Base-by-base conservation (phyloP, 2,329 filamentous ascomycete genomes). In the Fusarium hostae region DNA sequence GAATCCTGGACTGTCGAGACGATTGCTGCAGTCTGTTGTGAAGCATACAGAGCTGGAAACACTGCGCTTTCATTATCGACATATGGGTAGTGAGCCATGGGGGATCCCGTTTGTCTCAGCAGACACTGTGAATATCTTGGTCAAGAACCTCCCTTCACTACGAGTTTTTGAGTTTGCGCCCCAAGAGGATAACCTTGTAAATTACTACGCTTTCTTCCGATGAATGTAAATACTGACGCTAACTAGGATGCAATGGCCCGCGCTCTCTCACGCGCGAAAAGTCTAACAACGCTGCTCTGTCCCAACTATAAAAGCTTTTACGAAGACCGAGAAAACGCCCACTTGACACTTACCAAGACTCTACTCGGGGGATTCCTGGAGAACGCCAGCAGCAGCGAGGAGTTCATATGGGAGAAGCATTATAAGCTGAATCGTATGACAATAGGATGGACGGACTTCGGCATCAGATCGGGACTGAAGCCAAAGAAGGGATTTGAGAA, bases 271-370 rank as follows among this genome's bases (percentile, higher is more conserved):
- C 18, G 5, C 1, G 51, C 39, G 5, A 66, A 39, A 16, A 32
- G 59, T 3, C 2, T 70, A 0, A 50, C 15, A 24, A 32, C 5
- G 0, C 18, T 70, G 5, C 26, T 37, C 0, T 57, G 43, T 6
- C 6, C 7, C 1, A 8, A 4, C 10, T 22, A 20, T 4, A 26
- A 24, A 6, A 51, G 22, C 18, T 35, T 6, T 13, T 0, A 16
- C 18, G 9, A 37, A 1, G 12, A 11, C 1, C 2, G 2, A 22
- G 2, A n/a, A 6, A 15, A 28, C 3, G 4, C 5, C 1, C 34
- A 20, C 3, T 2, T 34, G 5, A 22, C 0, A 0, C 4, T 41
- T 0, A 13, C 18, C 0, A 15, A 16, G 3, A 20, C 2, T 0
- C 5, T 70, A 1, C 4, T 58, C 0, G 6, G 11, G 4, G 30